Percentiles rank a stretch among this genome's conserved stretches.
These are phyloP conservation scores for Pharnaceum exiguum DNA, from an alignment of 148 eudicot species.

Conservation along the genomic window DNA sequence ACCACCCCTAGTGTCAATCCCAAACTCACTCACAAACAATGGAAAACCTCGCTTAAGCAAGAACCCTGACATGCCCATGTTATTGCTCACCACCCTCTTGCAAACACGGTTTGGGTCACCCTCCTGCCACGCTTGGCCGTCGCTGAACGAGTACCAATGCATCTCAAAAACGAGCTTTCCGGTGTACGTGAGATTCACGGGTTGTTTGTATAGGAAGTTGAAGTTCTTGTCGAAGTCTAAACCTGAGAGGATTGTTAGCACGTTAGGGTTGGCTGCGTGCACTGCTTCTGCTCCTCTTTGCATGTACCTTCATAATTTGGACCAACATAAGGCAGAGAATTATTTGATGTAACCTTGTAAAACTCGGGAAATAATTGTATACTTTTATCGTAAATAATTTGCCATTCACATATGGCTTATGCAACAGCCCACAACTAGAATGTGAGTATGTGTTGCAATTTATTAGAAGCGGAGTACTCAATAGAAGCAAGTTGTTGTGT, in stretches of 20 bases:
- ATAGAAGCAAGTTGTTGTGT: no score
- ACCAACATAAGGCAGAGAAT: background rate
- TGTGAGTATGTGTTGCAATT: no score
- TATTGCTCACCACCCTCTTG: constrained; percentile 24
- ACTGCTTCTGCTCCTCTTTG: constrained; percentile 88
- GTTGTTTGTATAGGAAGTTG: constrained; percentile 43
- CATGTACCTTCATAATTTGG: constrained; percentile 65
- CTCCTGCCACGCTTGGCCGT: constrained; percentile 49
- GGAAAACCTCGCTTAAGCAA: constrained; percentile 65
- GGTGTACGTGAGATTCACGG: constrained; percentile 38
- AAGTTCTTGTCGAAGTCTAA: constrained; percentile 61
- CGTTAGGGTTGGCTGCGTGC: constrained; percentile 69
- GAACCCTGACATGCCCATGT: constrained; percentile 42
- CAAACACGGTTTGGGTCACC: constrained; percentile 76
- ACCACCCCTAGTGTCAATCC: constrained; percentile 59
- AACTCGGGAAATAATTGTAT: no score
- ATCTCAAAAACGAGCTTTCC: constrained; percentile 64
- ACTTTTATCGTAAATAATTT: no score
- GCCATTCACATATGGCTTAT: no score
- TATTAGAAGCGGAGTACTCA: no score
- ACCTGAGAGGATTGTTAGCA: constrained; percentile 76
- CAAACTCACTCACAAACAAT: constrained; percentile 82
- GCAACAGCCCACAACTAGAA: no score
- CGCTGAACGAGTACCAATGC: constrained; percentile 71
- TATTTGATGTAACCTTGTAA: no score